Percentiles rank a stretch among this genome's conserved stretches.
These are phyloP conservation scores for Suillus luteus DNA, from an alignment of 768 basidiomycete genomes.

Conservation along the genomic window DNA sequence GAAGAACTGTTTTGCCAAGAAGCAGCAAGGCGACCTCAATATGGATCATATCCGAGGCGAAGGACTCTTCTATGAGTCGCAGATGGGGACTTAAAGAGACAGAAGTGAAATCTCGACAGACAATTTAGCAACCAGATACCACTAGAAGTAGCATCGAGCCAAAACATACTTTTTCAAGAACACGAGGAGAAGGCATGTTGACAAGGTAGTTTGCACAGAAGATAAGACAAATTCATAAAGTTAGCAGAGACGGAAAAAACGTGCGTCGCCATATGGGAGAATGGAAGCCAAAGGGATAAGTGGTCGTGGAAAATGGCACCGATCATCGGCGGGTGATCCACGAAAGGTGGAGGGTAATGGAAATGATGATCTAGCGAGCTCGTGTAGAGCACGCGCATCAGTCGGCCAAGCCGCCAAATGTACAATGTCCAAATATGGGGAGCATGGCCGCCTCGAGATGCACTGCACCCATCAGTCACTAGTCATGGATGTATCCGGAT, in stretches of 20 bases:
- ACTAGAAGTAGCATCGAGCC: constrained; percentile 1
- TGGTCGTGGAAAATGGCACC: constrained; percentile 5
- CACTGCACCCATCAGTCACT: constrained; percentile 28
- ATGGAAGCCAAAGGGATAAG: constrained; percentile 9
- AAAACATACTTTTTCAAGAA: constrained; percentile 3
- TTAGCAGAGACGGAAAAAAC: constrained; percentile 6
- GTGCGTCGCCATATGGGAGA: constrained; percentile 6
- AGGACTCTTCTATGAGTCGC: constrained; percentile 13
- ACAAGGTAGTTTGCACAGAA: constrained; percentile 1
- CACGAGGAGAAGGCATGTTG: constrained; percentile 7
- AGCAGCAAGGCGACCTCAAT: constrained; percentile 12
- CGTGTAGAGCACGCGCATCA: constrained; percentile 22
- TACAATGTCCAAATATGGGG: constrained; percentile 20
- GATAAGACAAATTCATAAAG: constrained; percentile 1
- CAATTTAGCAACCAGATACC: neutral
- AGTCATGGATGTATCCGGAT: constrained; percentile 17
- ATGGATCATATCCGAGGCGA: constrained; percentile 11
- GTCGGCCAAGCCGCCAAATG: constrained; percentile 15
- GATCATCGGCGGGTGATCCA: constrained; percentile 10
- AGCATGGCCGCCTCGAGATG: constrained; percentile 27
- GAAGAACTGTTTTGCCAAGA: constrained; percentile 5
- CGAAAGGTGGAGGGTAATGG: constrained; percentile 11
- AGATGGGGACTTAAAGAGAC: constrained; percentile 7
- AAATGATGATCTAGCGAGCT: constrained; percentile 20
- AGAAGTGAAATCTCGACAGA: constrained; percentile 8